A percentile compares a stretch with the other conserved stretches of the same genome.
These are phyloP conservation scores for Xylaria scruposa DNA, from an alignment of 495 filamentous ascomycete species.

Conservation along the genomic window DNA sequence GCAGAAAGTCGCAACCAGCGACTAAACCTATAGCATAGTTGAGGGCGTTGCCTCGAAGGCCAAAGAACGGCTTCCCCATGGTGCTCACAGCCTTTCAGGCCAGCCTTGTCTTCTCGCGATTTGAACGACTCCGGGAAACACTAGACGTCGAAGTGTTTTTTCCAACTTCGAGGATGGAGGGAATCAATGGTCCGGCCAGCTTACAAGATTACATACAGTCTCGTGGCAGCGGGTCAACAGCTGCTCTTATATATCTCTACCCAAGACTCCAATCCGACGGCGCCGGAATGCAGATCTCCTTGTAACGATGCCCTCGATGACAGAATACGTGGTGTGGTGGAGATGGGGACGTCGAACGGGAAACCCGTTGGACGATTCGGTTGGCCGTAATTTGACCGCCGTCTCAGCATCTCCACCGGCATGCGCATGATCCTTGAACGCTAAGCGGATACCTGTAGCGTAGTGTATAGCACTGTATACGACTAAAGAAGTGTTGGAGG, in stretches of 20 bases:
- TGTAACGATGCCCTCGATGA: slow-evolving; percentile 9
- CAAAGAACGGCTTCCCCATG: slow-evolving; percentile 60
- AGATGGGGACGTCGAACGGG: slow-evolving; percentile 3
- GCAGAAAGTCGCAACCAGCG: slow-evolving; percentile 74
- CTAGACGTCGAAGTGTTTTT: neutral
- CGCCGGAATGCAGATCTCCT: slow-evolving; percentile 6
- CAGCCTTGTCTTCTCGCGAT: neutral
- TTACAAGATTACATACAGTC: neutral
- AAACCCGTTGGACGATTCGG: slow-evolving; percentile 20
- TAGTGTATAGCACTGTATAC: neutral
- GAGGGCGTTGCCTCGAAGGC: slow-evolving; percentile 69
- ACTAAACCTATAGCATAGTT: slow-evolving; percentile 72
- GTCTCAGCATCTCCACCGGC: slow-evolving; percentile 21
- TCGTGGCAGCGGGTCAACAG: slow-evolving; percentile 3
- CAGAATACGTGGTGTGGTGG: slow-evolving; percentile 6
- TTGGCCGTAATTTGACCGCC: slow-evolving; percentile 17
- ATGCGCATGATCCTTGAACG: slow-evolving; percentile 21
- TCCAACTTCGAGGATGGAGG: neutral
- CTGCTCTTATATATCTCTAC: slow-evolving; percentile 16
- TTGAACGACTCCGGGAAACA: neutral
- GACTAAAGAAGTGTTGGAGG: neutral
- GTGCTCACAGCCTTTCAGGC: slow-evolving; percentile 21
- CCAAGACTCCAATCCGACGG: neutral
- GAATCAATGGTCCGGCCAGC: neutral
- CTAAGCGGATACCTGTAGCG: slow-evolving; percentile 14